Base-by-base conservation (phyloP, 306 rosid species). In the Lathyrus sativus region DNA sequence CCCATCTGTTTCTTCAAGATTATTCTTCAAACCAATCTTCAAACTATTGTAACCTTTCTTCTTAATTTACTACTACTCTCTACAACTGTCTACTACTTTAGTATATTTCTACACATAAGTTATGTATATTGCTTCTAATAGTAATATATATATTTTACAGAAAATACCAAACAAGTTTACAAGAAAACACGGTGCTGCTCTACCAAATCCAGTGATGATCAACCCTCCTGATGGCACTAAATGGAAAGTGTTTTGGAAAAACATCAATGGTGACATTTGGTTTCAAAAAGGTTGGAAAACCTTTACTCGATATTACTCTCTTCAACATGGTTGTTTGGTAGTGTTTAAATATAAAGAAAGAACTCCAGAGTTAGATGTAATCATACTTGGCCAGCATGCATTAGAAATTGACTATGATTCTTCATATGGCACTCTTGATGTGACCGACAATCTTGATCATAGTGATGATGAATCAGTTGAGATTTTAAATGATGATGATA, bases 231-330 rank as follows among this genome's bases (percentile, higher is more conserved):
- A 58, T 58, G 64, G 64, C 3, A 26, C 65, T 12, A 12, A 29
- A 22, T 78, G 82, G 82, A n/a, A 59, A 67, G 35, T 78, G 5
- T 9, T 8, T 31, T 74, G 66, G 71, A 43, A 13, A 1, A 42
- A 65, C 5, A 29, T 18, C 15, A 35, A 72, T 31, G 43, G 24
- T 11, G 22, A 46, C 42, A 37, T 64, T 64, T 64, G 70, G 56
- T 64, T 64, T 5, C 13, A 41, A 41, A 41, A 62, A 11, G 68
- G 68, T 42, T 62, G 68, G 68, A 62, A 42, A 1, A 9, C 2
- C 2, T 41, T 62, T 62, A n/a, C 38, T 62, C 3, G 42, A 41
- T 19, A 62, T 2, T 62, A 62, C 51, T 62, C 68, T 62, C 35
- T 62, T 0, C 19, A 22, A 18, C 2, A 39, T 19, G 68, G 68